These are phyloP conservation scores for Pestalotiopsis sp. DNA, from an alignment of 2,329 filamentous ascomycete species.

Conservation along the genomic window DNA sequence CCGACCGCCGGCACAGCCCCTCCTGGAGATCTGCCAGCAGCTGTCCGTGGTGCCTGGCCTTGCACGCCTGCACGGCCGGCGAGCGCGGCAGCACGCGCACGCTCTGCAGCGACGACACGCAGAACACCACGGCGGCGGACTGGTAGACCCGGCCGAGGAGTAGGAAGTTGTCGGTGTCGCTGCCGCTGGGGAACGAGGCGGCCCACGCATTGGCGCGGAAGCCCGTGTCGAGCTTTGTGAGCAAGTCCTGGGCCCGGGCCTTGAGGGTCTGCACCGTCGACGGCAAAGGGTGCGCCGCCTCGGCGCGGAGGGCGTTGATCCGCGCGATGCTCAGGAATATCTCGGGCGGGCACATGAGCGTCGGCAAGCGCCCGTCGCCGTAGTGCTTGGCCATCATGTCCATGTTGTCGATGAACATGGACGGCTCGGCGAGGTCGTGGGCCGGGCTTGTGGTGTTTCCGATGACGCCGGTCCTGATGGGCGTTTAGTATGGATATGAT, in stretches of 20 bases:
- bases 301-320: conserved; percentile 31
- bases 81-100: conserved; percentile 23
- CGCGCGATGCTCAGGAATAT: conserved; percentile 28
- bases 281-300: conserved; percentile 9
- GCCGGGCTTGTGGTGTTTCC: conserved; percentile 34
- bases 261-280: neutral
- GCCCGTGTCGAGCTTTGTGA: conserved; percentile 21
- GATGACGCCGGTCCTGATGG: conserved; percentile 27
- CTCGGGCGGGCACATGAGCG: conserved; percentile 24
- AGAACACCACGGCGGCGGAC: conserved; percentile 28
- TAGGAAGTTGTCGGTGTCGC: conserved; percentile 23
- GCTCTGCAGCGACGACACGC: conserved; percentile 29
- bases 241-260: conserved; percentile 18
- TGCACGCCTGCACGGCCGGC: conserved; percentile 6
- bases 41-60: conserved; percentile 17
- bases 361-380: conserved; percentile 18
- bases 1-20: neutral
- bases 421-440: conserved; percentile 20
- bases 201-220: conserved; percentile 33
- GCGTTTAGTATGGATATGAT: no score
- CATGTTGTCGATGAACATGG: conserved; percentile 22
- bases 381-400: conserved; percentile 24
- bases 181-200: conserved; percentile 16
- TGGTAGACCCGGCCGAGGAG: conserved; percentile 33
- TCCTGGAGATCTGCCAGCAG: conserved; percentile 19